Percentiles rank a stretch among this genome's conserved stretches.
Conservation (phyloP, 139 green algal species). For the Ettlia oleoabundans region DNA sequence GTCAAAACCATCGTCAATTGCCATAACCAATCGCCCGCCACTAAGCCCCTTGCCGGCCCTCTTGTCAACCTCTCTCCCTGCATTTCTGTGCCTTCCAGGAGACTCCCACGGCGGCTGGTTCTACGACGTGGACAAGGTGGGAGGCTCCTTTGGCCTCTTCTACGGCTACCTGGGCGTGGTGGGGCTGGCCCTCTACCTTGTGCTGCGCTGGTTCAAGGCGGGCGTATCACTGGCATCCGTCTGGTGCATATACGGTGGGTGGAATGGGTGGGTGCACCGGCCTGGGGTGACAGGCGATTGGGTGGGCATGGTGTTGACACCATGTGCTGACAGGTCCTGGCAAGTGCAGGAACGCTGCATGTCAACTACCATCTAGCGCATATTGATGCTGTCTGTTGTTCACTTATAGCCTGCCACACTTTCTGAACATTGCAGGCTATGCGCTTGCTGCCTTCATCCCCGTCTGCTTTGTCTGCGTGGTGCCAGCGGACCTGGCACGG, state of each 20-base stretch:
- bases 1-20: no score
- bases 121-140: conserved; percentile 65
- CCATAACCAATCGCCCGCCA: not conserved
- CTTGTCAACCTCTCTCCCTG: not conserved
- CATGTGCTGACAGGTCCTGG: no score
- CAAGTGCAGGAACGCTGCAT: no score
- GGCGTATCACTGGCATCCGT: conserved; percentile 72
- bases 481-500: conserved; percentile 68
- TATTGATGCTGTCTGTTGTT: not conserved
- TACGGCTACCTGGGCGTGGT: conserved; percentile 85
- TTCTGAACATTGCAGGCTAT: conserved; percentile 67
- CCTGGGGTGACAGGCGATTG: no score
- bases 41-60: not conserved
- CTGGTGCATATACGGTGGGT: conserved; percentile 83
- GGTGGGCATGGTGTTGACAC: no score
- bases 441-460: conserved; percentile 82
- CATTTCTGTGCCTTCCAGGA: no score
- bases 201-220: conserved; percentile 68
- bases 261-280: no score
- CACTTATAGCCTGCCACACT: not conserved
- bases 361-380: not conserved
- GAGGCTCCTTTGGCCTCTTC: conserved; percentile 75
- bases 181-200: conserved; percentile 60
- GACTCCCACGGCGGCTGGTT: conserved; percentile 42
- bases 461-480: conserved; percentile 74